Evolutionary conservation across 2,329 filamentous ascomycete species (phyloP).

Genomic region (Talaromyces islandicus): DNA sequence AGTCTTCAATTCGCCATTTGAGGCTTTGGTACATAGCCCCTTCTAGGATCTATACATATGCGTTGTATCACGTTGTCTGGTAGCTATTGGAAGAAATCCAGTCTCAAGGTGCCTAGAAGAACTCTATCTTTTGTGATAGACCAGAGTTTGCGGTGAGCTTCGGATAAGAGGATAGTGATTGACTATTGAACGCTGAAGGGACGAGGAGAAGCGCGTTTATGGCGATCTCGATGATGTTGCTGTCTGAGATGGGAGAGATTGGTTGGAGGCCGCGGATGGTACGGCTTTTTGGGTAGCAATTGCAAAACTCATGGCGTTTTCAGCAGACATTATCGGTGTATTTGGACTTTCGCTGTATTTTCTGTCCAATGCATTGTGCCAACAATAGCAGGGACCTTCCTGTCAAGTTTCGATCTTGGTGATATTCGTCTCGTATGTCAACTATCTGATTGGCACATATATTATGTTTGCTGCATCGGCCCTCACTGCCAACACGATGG

Average conservation of each 20-base stretch:
- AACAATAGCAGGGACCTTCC: conserved; percentile 66
- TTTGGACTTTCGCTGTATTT: not conserved
- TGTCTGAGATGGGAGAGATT: conserved; percentile 28
- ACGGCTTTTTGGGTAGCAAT: conserved; percentile 16
- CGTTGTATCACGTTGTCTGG: too few species aligned
- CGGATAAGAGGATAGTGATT: conserved; percentile 73
- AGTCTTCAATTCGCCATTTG: too few species aligned
- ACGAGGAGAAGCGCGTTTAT: conserved; percentile 54
- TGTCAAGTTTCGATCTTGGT: conserved; percentile 64
- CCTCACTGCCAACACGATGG: conserved; percentile 58
- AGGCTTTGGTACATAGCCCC: too few species aligned
- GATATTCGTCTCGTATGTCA: conserved; percentile 68
- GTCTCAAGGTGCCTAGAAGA: not conserved
- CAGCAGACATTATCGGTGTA: not conserved
- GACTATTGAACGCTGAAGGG: conserved; percentile 81
- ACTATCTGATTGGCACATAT: conserved; percentile 68
- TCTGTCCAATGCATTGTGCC: conserved; percentile 62
- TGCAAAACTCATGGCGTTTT: not conserved
- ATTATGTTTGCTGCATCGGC: conserved; percentile 68
- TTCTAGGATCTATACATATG: too few species aligned
- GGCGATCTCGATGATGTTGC: conserved; percentile 25
- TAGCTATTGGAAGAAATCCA: not conserved
- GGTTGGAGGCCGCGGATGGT: conserved; percentile 25
- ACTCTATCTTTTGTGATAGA: not conserved
- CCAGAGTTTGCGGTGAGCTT: conserved; percentile 78